phyloP scores from a whole-genome alignment of 495 filamentous ascomycete species.

The Aspergillus hancockii region DNA sequence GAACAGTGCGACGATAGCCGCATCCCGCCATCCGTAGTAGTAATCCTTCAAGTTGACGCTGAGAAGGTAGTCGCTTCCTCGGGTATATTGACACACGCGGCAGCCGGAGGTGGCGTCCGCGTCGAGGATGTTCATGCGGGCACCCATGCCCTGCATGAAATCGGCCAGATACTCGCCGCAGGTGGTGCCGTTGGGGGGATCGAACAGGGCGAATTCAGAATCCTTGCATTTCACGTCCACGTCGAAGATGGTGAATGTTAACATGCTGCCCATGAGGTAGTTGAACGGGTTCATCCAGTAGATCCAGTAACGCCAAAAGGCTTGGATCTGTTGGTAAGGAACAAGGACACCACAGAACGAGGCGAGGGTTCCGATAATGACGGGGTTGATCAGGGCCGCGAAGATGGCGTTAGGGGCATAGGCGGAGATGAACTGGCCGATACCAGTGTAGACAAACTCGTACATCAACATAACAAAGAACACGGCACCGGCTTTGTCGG shows the following conservation, averaged over 20 bases:
- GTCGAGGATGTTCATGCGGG: constrained; percentile 53
- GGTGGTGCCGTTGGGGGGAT: constrained; percentile 44
- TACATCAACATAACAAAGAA: constrained; percentile 59
- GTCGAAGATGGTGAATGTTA: constrained; percentile 59
- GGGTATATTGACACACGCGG: constrained; percentile 55
- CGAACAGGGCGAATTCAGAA: constrained; percentile 59
- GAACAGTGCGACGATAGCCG: constrained; percentile 47
- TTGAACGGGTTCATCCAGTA: constrained; percentile 73
- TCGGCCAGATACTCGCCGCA: constrained; percentile 59
- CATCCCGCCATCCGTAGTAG: constrained; percentile 46
- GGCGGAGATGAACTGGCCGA: constrained; percentile 62
- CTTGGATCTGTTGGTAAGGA: constrained; percentile 49
- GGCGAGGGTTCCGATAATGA: constrained; percentile 59
- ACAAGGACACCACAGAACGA: constrained; percentile 55
- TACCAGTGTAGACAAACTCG: constrained; percentile 59
- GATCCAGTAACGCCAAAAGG: constrained; percentile 73
- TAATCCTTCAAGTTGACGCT: constrained; percentile 42
- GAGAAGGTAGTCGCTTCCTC: constrained; percentile 41
- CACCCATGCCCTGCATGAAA: constrained; percentile 50
- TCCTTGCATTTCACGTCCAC: constrained; percentile 55
- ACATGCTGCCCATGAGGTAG: constrained; percentile 63
- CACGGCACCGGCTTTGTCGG: constrained; percentile 52
- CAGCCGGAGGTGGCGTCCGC: constrained; percentile 55
- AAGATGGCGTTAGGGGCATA: constrained; percentile 59
- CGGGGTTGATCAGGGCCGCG: constrained; percentile 55